Evolutionary conservation across 2,329 filamentous ascomycete species (phyloP), one percentile per base, ranked within the genome.

Genomic region (Erysiphe pulchra): DNA sequence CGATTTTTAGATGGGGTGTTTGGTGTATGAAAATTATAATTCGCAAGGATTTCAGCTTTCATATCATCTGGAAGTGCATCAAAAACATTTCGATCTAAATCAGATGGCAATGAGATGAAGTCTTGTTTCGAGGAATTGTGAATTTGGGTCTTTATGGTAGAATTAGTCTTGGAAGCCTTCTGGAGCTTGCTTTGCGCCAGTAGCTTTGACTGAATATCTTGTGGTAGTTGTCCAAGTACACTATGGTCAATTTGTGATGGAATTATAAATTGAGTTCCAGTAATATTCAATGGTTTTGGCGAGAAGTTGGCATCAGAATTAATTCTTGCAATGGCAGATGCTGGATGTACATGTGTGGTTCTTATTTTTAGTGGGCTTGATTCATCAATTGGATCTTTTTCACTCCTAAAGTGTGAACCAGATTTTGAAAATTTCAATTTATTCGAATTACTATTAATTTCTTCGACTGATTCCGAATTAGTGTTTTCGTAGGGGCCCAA

Each of bases 191-290:
- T 65, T 54, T 79, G 77, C 9, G 69, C 70, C 49, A 80, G 67
- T 10, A 95, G 68, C 55, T 73, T 82, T 31, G 73, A 75, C 48
- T 83, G 72, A 50, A 95, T 93, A 56, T 92, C 83, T 31, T 67
- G 68, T 0, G 87, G 87, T 3, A 98, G 67, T 55, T 92, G 85
- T 1, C 80, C 80, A 3, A 95, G 62, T 0, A 93, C 78, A n/a
- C 69, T 66, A 0, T 79, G 76, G 56, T 98, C 90, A 2, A 81
- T 71, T 52, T 93, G 82, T 1, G 72, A 72, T 0, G 90, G 90
- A 53, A 98, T 67, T 42, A 95, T 73, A 55, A 98, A 98, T 55
- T 98, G 90, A 0, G 87, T 93, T 1, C 87, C 84, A 2, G 75
- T 67, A 2, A 83, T 71, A 55, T 94, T 92, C 18, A 93, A 63